Evolutionary conservation across 208 protist species (phyloP), one percentile per base, ranked within the genome.

Genomic region (Acanthamoeba triangularis): DNA sequence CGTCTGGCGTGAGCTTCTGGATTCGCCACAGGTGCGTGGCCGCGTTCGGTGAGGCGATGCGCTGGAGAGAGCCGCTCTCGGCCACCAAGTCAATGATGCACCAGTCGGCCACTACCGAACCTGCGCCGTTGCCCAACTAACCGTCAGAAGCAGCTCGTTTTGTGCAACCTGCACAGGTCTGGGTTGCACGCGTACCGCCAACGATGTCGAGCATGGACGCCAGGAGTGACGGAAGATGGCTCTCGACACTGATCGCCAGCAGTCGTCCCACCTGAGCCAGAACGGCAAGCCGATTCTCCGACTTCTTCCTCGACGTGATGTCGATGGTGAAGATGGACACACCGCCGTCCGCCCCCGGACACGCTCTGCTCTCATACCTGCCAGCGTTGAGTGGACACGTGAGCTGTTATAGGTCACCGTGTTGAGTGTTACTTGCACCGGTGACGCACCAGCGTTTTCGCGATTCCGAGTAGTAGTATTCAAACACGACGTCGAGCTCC

Each of bases 301-400:
- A 3, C 13, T 69, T 92, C 54, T 92, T 92, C 33, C 85, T 14
- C 11, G 25, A 16, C 5, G 85, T 92, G 49, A 92, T 92, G 35
- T 92, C 85, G 37, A 72, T 30, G 11, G 54, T 92, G 54, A 52
- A 92, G 28, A 92, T 65, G 14, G 85, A 52, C 18, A 72, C 49
- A 2, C 85, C 54, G 16, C 85, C 85, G 25, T 61, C 35, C 23
- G 44, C 4, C 2, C 59, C 54, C 23, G 35, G 85, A 72, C 54
- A 92, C 5, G 49, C 54, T 4, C 85, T 35, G 63, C 41, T 92
- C 85, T 92, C 85, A 20, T 90, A 90, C 69, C 69, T 80, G 37
- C 0, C 16, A 6, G 33, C 14, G 44, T 49, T 14, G 13, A n/a
- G n/a, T n/a, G n/a, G n/a, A n/a, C n/a, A n/a, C n/a, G n/a, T n/a